Percentiles rank a stretch among this genome's conserved stretches.
Conservation (phyloP, 306 rosid species). For the Herpetospermum pedunculosum region DNA sequence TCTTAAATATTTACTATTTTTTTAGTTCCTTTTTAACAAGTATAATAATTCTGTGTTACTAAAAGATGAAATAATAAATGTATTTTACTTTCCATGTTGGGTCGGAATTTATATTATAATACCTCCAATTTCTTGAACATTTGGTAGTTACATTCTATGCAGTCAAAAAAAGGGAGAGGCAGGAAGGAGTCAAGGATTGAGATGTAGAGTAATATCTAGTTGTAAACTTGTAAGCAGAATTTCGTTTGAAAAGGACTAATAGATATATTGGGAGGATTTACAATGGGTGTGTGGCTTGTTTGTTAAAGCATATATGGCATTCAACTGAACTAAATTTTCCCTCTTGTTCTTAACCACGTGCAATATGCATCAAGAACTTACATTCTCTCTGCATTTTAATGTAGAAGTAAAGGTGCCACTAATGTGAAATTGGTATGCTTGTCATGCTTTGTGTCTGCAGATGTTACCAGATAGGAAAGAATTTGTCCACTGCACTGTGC, state of each 20-base stretch:
- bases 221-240: not conserved
- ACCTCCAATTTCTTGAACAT: not conserved
- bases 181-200: not conserved
- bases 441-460: conserved; percentile 29
- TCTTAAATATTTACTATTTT: too few species aligned
- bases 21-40: too few species aligned
- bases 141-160: not conserved
- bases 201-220: not conserved
- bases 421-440: conserved; percentile 4
- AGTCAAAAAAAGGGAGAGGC: not conserved
- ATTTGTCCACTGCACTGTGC: conserved; percentile 39
- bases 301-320: not conserved
- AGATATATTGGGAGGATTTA: not conserved
- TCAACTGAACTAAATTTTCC: not conserved
- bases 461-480: conserved; percentile 61
- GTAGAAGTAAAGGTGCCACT: not conserved
- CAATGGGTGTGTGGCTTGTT: not conserved
- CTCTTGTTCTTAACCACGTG: not conserved
- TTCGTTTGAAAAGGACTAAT: not conserved
- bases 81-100: not conserved
- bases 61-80: not conserved
- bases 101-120: not conserved
- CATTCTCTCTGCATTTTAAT: not conserved
- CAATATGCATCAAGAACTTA: not conserved
- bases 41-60: too few species aligned